Conservation (phyloP, 805 yeast genomes). For the Metschnikowia cerradonensis region DNA sequence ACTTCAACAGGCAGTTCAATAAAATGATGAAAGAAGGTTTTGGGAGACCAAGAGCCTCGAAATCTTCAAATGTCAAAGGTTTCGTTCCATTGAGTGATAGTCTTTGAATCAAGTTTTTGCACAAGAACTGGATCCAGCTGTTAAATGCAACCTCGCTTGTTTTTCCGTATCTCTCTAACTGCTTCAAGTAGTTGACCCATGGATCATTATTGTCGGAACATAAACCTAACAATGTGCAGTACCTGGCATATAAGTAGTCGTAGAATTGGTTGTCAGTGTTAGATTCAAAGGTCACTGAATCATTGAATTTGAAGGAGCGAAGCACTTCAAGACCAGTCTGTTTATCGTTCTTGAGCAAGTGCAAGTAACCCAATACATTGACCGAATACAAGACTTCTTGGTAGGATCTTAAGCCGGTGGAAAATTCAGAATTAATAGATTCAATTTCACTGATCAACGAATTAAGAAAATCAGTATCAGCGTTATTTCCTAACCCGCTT, state of each 20-base stretch:
- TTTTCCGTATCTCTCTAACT: conserved; percentile 15
- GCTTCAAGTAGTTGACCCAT: conserved; percentile 25
- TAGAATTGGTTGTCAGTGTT: conserved; percentile 21
- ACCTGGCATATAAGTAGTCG: conserved; percentile 31
- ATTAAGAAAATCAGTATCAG: not conserved
- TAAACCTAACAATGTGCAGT: conserved; percentile 30
- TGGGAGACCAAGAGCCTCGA: conserved; percentile 19
- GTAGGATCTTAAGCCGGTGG: conserved; percentile 19
- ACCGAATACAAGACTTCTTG: conserved; percentile 32
- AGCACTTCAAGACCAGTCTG: conserved; percentile 19
- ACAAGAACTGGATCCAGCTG: conserved; percentile 32
- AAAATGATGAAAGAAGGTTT: conserved; percentile 23
- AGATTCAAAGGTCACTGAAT: conserved; percentile 2
- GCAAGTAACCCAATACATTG: conserved; percentile 34
- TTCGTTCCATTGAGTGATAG: conserved; percentile 18
- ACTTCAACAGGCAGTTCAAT: conserved; percentile 25
- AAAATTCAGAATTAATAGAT: conserved; percentile 25
- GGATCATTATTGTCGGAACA: conserved; percentile 22
- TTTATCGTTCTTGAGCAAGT: conserved; percentile 24
- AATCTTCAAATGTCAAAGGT: conserved; percentile 17
- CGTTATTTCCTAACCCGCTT: not conserved
- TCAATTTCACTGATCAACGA: conserved; percentile 24
- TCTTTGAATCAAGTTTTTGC: conserved; percentile 16
- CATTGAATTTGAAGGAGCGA: conserved; percentile 10
- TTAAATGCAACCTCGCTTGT: conserved; percentile 33